A percentile compares a stretch with the other conserved stretches of the same genome.
phyloP scores from a whole-genome alignment of 495 filamentous ascomycete species.

The Letharia lupina region DNA sequence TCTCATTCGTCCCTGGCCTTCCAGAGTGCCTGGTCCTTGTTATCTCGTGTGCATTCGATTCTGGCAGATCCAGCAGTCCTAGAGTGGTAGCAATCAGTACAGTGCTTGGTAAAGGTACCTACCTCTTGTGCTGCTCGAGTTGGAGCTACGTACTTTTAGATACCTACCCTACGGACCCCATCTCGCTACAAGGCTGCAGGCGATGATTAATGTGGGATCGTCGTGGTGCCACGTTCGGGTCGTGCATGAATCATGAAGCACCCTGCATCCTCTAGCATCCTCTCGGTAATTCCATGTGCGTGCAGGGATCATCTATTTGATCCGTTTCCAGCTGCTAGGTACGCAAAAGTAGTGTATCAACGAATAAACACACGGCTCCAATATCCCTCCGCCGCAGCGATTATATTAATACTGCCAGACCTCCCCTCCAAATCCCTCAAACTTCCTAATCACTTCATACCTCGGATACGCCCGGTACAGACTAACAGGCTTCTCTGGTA shows the following conservation, averaged over 20 bases:
- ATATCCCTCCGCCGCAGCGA: slow-evolving; percentile 23
- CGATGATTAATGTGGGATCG: slow-evolving; percentile 25
- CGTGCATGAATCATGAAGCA: slow-evolving; percentile 8
- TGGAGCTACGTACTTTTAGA: neutral
- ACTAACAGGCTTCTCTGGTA: neutral
- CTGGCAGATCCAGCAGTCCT: neutral
- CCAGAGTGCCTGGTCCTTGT: slow-evolving; percentile 6
- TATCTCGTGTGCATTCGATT: slow-evolving; percentile 12
- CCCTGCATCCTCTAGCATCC: slow-evolving; percentile 14
- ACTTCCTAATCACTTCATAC: neutral
- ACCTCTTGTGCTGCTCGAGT: neutral
- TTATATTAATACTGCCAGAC: slow-evolving; percentile 21
- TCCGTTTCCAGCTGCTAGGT: slow-evolving; percentile 18
- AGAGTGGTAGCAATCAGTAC: neutral
- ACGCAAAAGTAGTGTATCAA: slow-evolving; percentile 10
- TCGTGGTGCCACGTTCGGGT: slow-evolving; percentile 16
- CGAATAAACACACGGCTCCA: slow-evolving; percentile 21
- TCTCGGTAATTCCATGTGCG: slow-evolving; percentile 22
- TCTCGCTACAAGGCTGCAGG: slow-evolving; percentile 16
- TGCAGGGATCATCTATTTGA: slow-evolving; percentile 19
- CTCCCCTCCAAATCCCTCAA: slow-evolving; percentile 14
- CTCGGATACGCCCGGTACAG: slow-evolving; percentile 13
- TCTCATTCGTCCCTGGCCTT: neutral
- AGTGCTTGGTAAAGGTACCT: neutral
- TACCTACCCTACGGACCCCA: neutral